Evolutionary conservation across 2,329 filamentous ascomycete genomes (phyloP), one percentile per base, ranked within the genome.

Genomic region (Chaetothyriales sp.): DNA sequence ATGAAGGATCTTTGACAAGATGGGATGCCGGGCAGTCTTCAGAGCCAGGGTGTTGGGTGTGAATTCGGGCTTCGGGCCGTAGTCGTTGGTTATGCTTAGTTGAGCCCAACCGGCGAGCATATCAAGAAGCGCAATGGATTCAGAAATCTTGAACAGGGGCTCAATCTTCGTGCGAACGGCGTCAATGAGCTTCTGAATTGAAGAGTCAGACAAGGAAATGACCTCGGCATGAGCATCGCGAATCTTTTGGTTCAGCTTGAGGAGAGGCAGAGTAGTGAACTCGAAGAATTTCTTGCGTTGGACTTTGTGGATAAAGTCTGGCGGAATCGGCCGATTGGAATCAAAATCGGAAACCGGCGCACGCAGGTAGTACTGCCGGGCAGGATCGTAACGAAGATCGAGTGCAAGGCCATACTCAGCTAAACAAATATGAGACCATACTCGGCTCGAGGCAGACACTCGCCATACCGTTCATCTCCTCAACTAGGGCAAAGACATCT

Each of bases 81-180:
- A 87, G 46, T 82, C 77, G 49, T 76, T 67, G 15, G 75, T 77
- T 0, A 81, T 86, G 10, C 82, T 80, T 1, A 89, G 66, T 19
- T 94, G 81, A 0, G 79, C 81, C 64, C 94, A 93, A 0, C 83
- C 77, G 1, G 79, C 69, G 25, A 93, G 72, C 83, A 95, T 90
- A 65, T 98, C 92, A 1, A 95, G 72, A 61, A 94, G 76, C 1
- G 84, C 86, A 56, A 96, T 79, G 10, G 84, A 82, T 64, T 96
- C 89, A 58, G 86, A 92, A 43, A 93, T 78, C 50, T 81, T 81
- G 68, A 95, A 95, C 0, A 98, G 71, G 2, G 74, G 70, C 0
- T 84, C 80, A 18, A 89, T 79, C 53, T 87, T 77, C 0, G 72
- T 70, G 32, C 85, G 78, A n/a, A 95, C 74, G n/a, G 80, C 72